phyloP scores from a whole-genome alignment of 2,329 filamentous ascomycete species.

The Byssothecium circinans region DNA sequence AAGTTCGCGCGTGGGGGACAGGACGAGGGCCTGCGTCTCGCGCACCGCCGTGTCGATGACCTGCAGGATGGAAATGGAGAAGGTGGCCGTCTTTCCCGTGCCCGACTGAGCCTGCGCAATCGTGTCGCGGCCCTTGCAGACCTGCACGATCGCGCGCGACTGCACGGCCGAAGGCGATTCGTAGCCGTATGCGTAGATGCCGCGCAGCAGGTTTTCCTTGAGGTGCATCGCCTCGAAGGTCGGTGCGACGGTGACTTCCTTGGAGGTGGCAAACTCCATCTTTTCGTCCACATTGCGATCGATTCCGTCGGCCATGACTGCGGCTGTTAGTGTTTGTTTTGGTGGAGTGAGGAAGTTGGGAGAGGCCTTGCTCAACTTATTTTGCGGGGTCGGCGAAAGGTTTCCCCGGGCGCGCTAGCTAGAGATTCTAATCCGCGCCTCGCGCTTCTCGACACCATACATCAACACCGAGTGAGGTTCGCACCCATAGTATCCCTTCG shows the following conservation, averaged over 20 bases:
- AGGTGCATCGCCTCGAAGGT: conserved; percentile 77
- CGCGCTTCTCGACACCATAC: background rate
- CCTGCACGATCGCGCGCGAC: conserved; percentile 96
- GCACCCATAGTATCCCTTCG: too few relatives aligned
- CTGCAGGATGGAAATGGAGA: conserved; percentile 94
- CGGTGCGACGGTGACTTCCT: conserved; percentile 93
- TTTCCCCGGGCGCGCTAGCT: background rate
- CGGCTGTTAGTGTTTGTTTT: conserved; percentile 2
- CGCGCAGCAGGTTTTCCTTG: conserved; percentile 95
- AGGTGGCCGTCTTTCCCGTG: conserved; percentile 95
- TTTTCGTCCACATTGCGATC: conserved; percentile 93
- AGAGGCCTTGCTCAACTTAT: too few relatives aligned
- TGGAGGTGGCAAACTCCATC: conserved; percentile 98
- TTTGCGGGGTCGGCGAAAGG: background rate
- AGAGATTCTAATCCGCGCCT: background rate
- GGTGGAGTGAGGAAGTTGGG: background rate
- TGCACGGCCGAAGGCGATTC: conserved; percentile 97
- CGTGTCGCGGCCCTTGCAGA: conserved; percentile 98
- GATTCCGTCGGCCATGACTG: conserved; percentile 85
- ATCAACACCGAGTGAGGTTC: background rate
- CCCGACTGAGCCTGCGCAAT: conserved; percentile 98
- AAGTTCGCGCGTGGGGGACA: conserved; percentile 94
- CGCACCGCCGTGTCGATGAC: conserved; percentile 92
- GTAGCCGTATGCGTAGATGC: conserved; percentile 98
- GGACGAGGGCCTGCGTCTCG: conserved; percentile 90